Conservation (phyloP, 805 yeast genomes). For the Ogataea haglerorum region DNA sequence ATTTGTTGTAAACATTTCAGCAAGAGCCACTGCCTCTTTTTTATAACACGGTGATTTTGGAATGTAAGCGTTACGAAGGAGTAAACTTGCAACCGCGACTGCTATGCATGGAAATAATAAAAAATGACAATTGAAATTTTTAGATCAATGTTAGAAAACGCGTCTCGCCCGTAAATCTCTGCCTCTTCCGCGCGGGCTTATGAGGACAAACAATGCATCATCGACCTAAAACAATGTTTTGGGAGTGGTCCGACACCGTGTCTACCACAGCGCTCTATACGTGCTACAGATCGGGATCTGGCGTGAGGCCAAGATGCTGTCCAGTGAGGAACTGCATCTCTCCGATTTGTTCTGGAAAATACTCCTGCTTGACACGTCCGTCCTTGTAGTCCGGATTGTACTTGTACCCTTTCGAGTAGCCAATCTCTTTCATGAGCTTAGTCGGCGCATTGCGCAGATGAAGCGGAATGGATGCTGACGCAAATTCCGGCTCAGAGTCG, state of each 20-base stretch:
- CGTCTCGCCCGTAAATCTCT: not conserved
- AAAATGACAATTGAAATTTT: constrained; percentile 1
- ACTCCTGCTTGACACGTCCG: constrained; percentile 72
- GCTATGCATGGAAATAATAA: constrained; percentile 2
- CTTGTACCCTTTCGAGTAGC: constrained; percentile 80
- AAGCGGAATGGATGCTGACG: constrained; percentile 65
- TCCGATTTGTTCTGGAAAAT: constrained; percentile 63
- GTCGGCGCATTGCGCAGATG: constrained; percentile 97
- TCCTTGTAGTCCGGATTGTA: constrained; percentile 78
- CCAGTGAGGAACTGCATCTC: constrained; percentile 50
- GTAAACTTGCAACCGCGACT: constrained; percentile 8
- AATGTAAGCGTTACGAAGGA: constrained; percentile 8
- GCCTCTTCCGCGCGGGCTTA: not conserved
- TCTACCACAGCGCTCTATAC: not conserved
- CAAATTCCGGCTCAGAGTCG: constrained; percentile 52
- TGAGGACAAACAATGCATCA: not conserved
- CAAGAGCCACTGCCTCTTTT: constrained; percentile 2
- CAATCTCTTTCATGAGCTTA: constrained; percentile 79
- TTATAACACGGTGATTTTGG: constrained; percentile 9
- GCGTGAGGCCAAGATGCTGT: constrained; percentile 49
- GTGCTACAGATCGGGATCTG: constrained; percentile 39
- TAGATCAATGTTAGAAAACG: constrained; percentile 2
- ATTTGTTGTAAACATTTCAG: constrained; percentile 1
- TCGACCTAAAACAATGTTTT: constrained; percentile 15
- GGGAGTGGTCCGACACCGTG: not conserved